Evolutionary conservation across 148 eudicot genomes (phyloP), one percentile per base, ranked within the genome.

Genomic region (Chenopodium berlandieri): DNA sequence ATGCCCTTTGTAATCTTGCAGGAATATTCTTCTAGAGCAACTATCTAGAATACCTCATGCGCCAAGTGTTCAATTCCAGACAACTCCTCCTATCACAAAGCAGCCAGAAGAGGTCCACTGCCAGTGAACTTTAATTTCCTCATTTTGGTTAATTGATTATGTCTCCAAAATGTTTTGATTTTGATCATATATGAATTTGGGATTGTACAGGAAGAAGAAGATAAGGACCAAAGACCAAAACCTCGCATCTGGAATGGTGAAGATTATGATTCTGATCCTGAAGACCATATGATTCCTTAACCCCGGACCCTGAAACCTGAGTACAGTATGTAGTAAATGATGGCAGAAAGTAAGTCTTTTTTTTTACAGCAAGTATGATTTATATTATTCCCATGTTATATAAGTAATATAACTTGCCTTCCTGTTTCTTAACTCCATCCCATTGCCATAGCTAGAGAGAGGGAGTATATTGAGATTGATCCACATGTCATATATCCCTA

Each of bases 31-130:
- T 72, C 90, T 93, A 44, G 98, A 94, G 89, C 94, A 92, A 86
- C 81, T 94, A 46, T 88, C 97, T 11, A 88, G 89, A 83, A 67
- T 92, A 73, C 90, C 91, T 70, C 91, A 90, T 78, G 90, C 81
- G 40, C 98, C 98, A 25, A 94, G 98, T 78, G 93, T 92, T 67
- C 95, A 84, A 37, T 94, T 94, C 77, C 97, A 91, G 78, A 84
- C 84, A 25, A 83, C 90, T 69, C 97, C 98, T 25, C 85, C 90
- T 13, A 78, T 80, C 48, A 83, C 92, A 46, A 79, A 86, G 86
- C 89, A 76, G 76, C 97, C 93, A 27, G 94, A 94, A 86, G 90
- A 91, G 94, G 95, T 91, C 63, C 82, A 86, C 76, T 75, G 27
- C 7, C 40, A 27, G 16, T 58, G 27, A n/a, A 48, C 34, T 77